Evolutionary conservation across 257 asterid genomes (phyloP).

Genomic region (Salvia hispanica): DNA sequence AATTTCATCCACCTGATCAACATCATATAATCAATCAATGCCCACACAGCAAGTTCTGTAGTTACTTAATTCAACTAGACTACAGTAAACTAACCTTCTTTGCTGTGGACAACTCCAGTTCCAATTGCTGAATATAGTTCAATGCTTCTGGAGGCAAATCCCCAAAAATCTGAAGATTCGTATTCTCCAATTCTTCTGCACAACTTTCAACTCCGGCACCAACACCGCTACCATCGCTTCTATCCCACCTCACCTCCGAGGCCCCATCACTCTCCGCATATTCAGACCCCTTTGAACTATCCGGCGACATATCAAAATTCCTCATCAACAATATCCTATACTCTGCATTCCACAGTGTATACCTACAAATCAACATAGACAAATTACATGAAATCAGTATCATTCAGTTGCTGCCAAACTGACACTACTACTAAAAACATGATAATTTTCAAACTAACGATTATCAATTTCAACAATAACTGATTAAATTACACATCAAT

Average conservation of each 20-base stretch:
- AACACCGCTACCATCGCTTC: constrained; percentile 34
- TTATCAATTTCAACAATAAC: not conserved
- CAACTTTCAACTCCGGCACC: constrained; percentile 39
- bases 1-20: constrained; percentile 1
- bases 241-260: constrained; percentile 52
- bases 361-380: constrained; percentile 46
- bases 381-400: constrained; percentile 6
- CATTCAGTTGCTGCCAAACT: constrained; percentile 22
- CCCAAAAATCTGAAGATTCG: constrained; percentile 38
- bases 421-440: not conserved
- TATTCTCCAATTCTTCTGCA: constrained; percentile 38
- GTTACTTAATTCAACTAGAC: constrained; percentile 13
- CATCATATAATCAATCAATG: constrained; percentile 2
- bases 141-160: constrained; percentile 64
- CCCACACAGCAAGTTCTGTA: not conserved
- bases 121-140: constrained; percentile 68
- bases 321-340: constrained; percentile 85
- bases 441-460: constrained; percentile 8
- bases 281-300: constrained; percentile 31
- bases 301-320: constrained; percentile 63
- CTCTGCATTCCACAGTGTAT: constrained; percentile 98
- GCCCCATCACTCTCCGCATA: constrained; percentile 34
- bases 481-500: not conserved
- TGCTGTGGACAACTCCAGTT: constrained; percentile 60
- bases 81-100: constrained; percentile 59